phyloP scores from a whole-genome alignment of 208 protist genomes.

The Angomonas ambiguus region DNA sequence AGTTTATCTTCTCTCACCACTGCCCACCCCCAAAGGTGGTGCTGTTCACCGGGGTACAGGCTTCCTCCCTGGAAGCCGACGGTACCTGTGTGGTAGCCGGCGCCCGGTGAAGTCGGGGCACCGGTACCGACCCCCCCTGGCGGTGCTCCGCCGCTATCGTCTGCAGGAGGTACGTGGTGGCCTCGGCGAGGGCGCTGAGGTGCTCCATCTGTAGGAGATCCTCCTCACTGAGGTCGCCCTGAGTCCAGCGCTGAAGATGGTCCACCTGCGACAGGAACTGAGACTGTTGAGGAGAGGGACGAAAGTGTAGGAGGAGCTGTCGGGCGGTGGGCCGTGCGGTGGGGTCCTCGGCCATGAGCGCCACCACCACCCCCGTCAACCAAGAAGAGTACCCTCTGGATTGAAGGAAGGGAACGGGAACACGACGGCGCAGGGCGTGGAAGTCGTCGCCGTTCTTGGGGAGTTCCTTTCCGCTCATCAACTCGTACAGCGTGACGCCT shows the following conservation, averaged over 20 bases:
- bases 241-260: conserved; percentile 10
- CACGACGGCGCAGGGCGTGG: conserved; percentile 42
- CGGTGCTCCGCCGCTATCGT: neutral
- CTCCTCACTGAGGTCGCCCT: neutral
- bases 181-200: conserved; percentile 30
- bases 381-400: conserved; percentile 54
- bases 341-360: conserved; percentile 52
- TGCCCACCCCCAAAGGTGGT: neutral
- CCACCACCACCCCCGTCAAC: conserved; percentile 43
- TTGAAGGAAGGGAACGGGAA: conserved; percentile 38
- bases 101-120: neutral
- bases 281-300: conserved; percentile 34
- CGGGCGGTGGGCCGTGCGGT: conserved; percentile 57
- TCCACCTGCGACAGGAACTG: conserved; percentile 17
- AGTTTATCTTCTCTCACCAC: conserved; percentile 6
- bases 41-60: conserved; percentile 25
- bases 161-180: conserved; percentile 25
- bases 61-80: conserved; percentile 18
- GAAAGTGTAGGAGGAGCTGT: conserved; percentile 56
- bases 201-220: conserved; percentile 4
- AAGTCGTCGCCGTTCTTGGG: conserved; percentile 74
- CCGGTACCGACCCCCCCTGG: neutral
- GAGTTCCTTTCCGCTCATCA: conserved; percentile 73
- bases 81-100: neutral
- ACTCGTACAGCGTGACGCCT: conserved; percentile 89